These are phyloP conservation scores for Aegilops umbellulata DNA, from an alignment of 176 grass and related monocot genomes.

Conservation along the genomic window DNA sequence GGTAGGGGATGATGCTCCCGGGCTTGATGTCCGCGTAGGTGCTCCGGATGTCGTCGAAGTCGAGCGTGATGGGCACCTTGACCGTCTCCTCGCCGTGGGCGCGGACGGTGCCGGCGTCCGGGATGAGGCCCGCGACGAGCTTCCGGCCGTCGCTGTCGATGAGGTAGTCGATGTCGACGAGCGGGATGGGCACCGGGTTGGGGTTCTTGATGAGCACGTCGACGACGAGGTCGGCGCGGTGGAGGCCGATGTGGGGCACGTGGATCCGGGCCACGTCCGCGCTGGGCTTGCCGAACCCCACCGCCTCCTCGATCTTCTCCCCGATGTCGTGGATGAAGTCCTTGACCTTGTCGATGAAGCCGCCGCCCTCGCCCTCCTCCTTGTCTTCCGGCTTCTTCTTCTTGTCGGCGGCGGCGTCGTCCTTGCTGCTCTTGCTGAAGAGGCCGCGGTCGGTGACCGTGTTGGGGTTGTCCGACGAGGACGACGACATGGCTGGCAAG, in stretches of 20 bases:
- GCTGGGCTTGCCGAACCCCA: conserved; percentile 90
- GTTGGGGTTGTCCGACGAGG: conserved; percentile 42
- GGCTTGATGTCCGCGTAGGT: conserved; percentile 93
- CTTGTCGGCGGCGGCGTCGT: conserved; percentile 22
- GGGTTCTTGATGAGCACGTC: conserved; percentile 92
- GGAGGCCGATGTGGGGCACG: conserved; percentile 75
- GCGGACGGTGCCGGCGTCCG: conserved; percentile 89
- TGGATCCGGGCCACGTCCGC: conserved; percentile 81
- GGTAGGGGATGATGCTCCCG: conserved; percentile 91
- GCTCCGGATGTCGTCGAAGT: conserved; percentile 75
- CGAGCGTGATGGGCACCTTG: conserved; percentile 79
- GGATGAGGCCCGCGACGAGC: conserved; percentile 88
- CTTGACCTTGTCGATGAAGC: conserved; percentile 85
- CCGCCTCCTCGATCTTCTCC: conserved; percentile 80
- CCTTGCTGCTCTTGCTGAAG: conserved; percentile 19
- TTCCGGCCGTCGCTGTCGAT: conserved; percentile 93
- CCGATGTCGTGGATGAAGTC: conserved; percentile 98
- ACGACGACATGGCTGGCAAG: conserved; percentile 40
- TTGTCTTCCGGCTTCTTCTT: conserved; percentile 30
- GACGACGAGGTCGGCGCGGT: conserved; percentile 82
- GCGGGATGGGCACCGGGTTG: conserved; percentile 92
- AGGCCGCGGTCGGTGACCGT: conserved; percentile 41
- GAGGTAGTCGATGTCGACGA: conserved; percentile 94
- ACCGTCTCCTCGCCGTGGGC: conserved; percentile 85
- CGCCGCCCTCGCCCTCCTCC: conserved; percentile 24